phyloP scores from a whole-genome alignment of 192 early-diverging fungal species.

The Backusella sp. region DNA sequence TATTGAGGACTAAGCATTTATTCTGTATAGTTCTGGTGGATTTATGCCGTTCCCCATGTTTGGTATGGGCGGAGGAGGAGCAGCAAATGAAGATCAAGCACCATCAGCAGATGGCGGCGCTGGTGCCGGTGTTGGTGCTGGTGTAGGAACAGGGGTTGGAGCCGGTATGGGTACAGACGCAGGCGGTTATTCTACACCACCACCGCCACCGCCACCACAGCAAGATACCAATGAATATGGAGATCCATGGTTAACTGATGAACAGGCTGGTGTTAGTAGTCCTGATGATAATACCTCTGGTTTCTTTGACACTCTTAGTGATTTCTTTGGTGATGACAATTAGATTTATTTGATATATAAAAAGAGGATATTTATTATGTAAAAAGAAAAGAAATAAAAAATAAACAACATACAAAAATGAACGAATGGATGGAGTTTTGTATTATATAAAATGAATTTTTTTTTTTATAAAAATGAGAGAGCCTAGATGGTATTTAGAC shows the following conservation, averaged over 20 bases:
- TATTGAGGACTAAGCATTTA: background rate
- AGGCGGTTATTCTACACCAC: slow-evolving; percentile 9
- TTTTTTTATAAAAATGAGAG: no score
- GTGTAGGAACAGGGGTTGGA: slow-evolving; percentile 15
- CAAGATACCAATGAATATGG: slow-evolving; percentile 35
- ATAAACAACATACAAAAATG: background rate
- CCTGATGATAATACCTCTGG: slow-evolving; percentile 24
- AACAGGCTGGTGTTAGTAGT: slow-evolving; percentile 20
- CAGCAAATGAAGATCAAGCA: slow-evolving; percentile 12
- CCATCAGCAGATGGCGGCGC: slow-evolving; percentile 24
- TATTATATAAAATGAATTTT: no score
- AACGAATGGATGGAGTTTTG: background rate
- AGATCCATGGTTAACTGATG: slow-evolving; percentile 40
- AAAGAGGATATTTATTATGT: background rate
- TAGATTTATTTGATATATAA: background rate
- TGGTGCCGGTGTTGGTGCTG: slow-evolving; percentile 22
- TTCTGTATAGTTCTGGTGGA: slow-evolving; percentile 32
- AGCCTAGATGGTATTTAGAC: background rate
- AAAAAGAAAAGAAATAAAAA: background rate
- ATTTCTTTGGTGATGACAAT: slow-evolving; percentile 17
- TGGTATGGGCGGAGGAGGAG: slow-evolving; percentile 40
- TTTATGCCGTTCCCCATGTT: slow-evolving; percentile 44
- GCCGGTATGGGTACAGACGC: slow-evolving; percentile 19
- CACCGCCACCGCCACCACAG: slow-evolving; percentile 4
- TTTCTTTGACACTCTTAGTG: slow-evolving; percentile 27